Base-by-base conservation (phyloP, 805 yeast species). In the Henningerozyma blattae region DNA sequence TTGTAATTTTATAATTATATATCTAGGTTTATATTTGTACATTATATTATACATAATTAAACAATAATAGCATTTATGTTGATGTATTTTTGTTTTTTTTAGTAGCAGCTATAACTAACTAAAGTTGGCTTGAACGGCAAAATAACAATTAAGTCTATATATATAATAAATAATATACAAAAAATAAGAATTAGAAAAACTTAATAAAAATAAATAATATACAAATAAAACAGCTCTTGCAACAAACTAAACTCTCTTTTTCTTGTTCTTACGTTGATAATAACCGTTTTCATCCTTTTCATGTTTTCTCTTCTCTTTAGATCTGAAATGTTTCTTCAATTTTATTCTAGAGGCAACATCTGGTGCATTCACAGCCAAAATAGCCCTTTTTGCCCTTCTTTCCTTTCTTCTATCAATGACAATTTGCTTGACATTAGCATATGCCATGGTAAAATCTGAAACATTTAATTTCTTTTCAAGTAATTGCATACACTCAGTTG, bases 281-380 rank as follows among this genome's bases (percentile, higher is more conserved):
- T 62, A 74, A 0, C 94, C 94, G 51, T 72, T 79, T 20, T 72
- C 87, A 50, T 83, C 93, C 54, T 72, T 80, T 34, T 70, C 75
- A 33, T 66, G 73, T 50, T 71, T 79, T 55, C 95, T 70, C 64
- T 78, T 82, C 41, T 81, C 91, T 53, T 87, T 74, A 19, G 72
- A 68, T 46, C 77, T 70, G 26, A 67, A 73, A 59, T 87, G 93
- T 54, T 81, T 83, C 58, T 67, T 77, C 48, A 83, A 50, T 59
- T 80, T 83, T 55, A 82, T 72, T 43, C 68, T 70, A 2, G 95
- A 91, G n/a, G 84, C 77, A 28, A 70, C 58, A 13, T 80, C 94
- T 1, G 97, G 97, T 4, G 79, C 81, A 15, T 67, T 70, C 9
- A 87, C 65, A 3, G 85, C 80, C 51, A 84, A 59, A 38, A 80